phyloP scores from a whole-genome alignment of 2,329 filamentous ascomycete species.

The Colletotrichum camelliae region DNA sequence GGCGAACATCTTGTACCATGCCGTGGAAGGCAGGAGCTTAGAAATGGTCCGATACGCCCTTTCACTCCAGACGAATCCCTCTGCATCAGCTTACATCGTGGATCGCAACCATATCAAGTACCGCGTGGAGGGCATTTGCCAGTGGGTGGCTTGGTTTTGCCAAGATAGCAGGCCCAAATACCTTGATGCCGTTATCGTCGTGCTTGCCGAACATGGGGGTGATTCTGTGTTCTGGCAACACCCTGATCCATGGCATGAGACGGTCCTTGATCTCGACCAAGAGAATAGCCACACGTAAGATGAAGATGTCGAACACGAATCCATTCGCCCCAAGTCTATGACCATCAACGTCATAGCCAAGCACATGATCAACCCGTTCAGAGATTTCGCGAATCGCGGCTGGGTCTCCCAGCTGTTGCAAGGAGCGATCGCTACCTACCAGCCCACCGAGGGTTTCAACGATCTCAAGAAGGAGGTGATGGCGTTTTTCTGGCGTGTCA shows the following conservation, averaged over 20 bases:
- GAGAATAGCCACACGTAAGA: fast-evolving
- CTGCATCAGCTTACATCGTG: neutral
- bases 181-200: neutral
- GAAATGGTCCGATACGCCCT: neutral
- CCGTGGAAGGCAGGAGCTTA: neutral
- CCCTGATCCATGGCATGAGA: too few species aligned
- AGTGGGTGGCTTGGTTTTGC: neutral
- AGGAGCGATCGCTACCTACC: neutral
- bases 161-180: neutral
- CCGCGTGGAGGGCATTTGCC: neutral
- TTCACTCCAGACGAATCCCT: fast-evolving
- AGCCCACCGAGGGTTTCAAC: neutral
- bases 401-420: neutral
- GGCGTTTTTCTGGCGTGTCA: neutral
- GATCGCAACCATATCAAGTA: neutral
- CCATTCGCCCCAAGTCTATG: neutral
- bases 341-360: neutral
- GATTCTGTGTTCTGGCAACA: neutral
- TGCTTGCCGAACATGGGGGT: neutral
- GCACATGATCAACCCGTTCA: fast-evolving
- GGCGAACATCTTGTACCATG: neutral
- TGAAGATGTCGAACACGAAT: neutral
- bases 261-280: neutral
- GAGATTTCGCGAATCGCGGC: neutral
- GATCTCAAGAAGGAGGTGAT: neutral